Evolutionary conservation across 192 early-diverging fungal genomes (phyloP).

Genomic region (Lobulomyces angularis): DNA sequence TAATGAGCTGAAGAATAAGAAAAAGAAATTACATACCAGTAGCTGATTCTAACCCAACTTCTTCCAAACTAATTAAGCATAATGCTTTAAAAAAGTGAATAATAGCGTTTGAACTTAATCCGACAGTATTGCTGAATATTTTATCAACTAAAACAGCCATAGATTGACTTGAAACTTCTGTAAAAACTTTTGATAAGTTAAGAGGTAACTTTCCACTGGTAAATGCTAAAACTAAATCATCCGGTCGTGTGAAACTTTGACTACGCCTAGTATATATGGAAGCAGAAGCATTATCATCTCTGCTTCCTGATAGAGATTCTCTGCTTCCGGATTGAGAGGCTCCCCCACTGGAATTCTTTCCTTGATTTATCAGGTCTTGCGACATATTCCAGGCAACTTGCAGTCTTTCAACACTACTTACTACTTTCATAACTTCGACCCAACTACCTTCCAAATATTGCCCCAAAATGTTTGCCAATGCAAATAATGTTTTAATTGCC

Average conservation of each 20-base stretch:
- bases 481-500: slow-evolving; percentile 75
- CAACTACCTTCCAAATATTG: slow-evolving; percentile 50
- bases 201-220: slow-evolving; percentile 11
- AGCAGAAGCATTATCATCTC: slow-evolving; percentile 7
- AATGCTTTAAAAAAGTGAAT: slow-evolving; percentile 80
- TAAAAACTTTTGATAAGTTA: slow-evolving; percentile 33
- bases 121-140: slow-evolving; percentile 67
- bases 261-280: slow-evolving; percentile 6
- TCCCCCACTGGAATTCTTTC: slow-evolving; percentile 2
- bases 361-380: not conserved
- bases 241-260: not conserved
- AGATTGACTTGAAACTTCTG: slow-evolving; percentile 43
- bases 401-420: slow-evolving; percentile 78
- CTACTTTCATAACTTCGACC: slow-evolving; percentile 70
- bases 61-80: slow-evolving; percentile 75
- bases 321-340: slow-evolving; percentile 14
- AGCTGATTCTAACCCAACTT: slow-evolving; percentile 57
- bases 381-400: slow-evolving; percentile 51
- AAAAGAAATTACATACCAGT: no score
- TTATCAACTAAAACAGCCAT: slow-evolving; percentile 72
- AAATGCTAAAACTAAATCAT: slow-evolving; percentile 4
- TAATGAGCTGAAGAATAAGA: no score
- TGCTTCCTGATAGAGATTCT: no score
- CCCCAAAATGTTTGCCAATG: slow-evolving; percentile 45
- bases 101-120: slow-evolving; percentile 69